Base-by-base conservation (phyloP, 2,329 filamentous ascomycete genomes). In the Fusarium sulawesiense region DNA sequence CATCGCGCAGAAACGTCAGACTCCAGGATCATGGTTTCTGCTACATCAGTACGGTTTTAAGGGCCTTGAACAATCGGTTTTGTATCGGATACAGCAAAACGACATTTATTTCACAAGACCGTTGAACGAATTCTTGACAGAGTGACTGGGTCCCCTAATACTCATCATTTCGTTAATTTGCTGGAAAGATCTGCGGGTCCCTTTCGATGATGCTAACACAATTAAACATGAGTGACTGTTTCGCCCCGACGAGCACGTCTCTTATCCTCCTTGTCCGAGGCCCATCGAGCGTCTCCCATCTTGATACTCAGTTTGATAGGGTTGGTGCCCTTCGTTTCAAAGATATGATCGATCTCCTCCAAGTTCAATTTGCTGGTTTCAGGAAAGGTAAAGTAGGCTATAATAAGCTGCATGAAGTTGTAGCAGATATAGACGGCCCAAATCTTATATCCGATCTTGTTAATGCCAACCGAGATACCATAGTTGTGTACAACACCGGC, bases 151-250 rank as follows among this genome's bases (percentile, higher is more conserved):
- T 10, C 16, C 10, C 4, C 4, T 6, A 18, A 18, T 6, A 11
- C 11, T 2, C 16, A 18, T 37, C 9, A 37, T 18, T 18, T 18
- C 9, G 9, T 18, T 37, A 18, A 10, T 37, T 1, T 6, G 16
- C 6, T 11, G 32, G 9, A 2, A 18, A 6, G 5, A 1, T 37
- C 5, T 18, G 16, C 9, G 1, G 9, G 1, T 34, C 16, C 16
- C 8, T 18, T 18, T 18, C 32, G 4, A 6, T 11, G 16, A 18
- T 34, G 32, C 32, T 34, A 11, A 6, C 9, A 10, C 32, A 18
- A 6, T 6, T 37, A 37, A 37, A n/a, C 34, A 37, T 37, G 16
- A 11, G 34, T n/a, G 16, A n/a, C 16, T 37, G 9, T 37, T 37
- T 37, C 34, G 5, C 34, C 34, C 34, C 4, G 16, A 6, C 34